Percentiles rank a stretch among this genome's conserved stretches.
phyloP scores from a whole-genome alignment of 306 rosid genomes.

The Neltuma alba region DNA sequence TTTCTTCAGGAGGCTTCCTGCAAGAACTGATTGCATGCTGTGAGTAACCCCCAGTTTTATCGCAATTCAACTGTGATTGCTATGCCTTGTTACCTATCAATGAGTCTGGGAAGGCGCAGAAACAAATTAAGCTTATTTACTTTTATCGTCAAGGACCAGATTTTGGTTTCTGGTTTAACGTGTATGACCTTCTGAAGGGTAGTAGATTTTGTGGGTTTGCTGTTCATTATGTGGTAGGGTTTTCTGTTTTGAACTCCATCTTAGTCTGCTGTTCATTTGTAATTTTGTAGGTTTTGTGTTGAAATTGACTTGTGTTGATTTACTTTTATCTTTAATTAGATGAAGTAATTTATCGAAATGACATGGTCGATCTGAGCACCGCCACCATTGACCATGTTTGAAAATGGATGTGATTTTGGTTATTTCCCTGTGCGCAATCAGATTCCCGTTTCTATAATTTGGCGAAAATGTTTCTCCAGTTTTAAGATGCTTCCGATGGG shows the following conservation, averaged over 20 bases:
- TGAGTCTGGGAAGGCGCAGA: constrained; percentile 37
- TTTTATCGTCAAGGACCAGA: constrained; percentile 45
- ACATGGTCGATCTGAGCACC: constrained; percentile 18
- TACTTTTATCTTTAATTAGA: constrained; percentile 38
- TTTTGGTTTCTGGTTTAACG: constrained; percentile 37
- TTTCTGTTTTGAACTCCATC: constrained; percentile 43
- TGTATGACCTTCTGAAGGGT: constrained; percentile 47
- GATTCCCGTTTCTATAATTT: not conserved
- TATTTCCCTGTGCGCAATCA: not conserved
- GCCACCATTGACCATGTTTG: not conserved
- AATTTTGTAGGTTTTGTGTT: constrained; percentile 69
- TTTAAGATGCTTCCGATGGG: constrained; percentile 8
- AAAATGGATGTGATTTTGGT: constrained; percentile 13
- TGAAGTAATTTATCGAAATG: constrained; percentile 28
- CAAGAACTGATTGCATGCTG: constrained; percentile 97
- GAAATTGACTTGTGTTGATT: constrained; percentile 46
- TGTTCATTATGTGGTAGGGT: constrained; percentile 49
- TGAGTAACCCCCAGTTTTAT: constrained; percentile 42
- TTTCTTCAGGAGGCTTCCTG: constrained; percentile 96
- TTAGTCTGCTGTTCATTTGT: constrained; percentile 45
- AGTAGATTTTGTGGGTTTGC: constrained; percentile 49
- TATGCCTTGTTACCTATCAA: constrained; percentile 4
- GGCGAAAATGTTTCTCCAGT: not conserved
- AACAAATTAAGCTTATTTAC: constrained; percentile 37
- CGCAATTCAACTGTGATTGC: constrained; percentile 12